A percentile compares a stretch with the other conserved stretches of the same genome.
phyloP scores from a whole-genome alignment of 352 stramenopile genomes.

The Pythium aquatile region DNA sequence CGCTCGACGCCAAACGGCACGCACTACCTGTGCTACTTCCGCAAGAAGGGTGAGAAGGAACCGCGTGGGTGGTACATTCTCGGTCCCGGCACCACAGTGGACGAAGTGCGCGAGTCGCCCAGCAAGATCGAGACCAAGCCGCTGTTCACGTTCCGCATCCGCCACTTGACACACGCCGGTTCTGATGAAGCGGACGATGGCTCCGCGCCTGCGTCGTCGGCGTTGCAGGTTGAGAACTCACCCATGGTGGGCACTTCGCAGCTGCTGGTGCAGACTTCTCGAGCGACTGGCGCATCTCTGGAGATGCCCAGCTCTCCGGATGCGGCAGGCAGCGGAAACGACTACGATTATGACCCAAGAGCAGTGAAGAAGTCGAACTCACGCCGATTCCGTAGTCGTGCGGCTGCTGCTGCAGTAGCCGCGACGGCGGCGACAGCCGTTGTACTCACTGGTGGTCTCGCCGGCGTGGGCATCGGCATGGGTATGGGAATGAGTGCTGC shows the following conservation, averaged over 20 bases:
- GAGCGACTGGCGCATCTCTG: conserved; percentile 13
- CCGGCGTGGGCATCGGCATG: conserved; percentile 76
- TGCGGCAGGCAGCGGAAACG: conserved; percentile 14
- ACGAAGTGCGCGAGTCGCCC: conserved; percentile 80
- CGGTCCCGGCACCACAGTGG: conserved; percentile 73
- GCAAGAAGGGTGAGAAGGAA: conserved; percentile 84
- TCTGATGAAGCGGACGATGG: conserved; percentile 52
- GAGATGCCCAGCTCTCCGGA: conserved; percentile 33
- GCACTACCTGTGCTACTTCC: conserved; percentile 82
- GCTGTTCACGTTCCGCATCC: conserved; percentile 82
- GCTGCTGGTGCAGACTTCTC: conserved; percentile 24
- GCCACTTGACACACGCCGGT: conserved; percentile 52
- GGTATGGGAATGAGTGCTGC: conserved; percentile 80
- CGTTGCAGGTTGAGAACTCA: conserved; percentile 28
- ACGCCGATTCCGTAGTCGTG: conserved; percentile 61
- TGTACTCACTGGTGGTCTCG: conserved; percentile 72
- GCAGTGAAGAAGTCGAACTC: conserved; percentile 49
- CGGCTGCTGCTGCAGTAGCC: conserved; percentile 60
- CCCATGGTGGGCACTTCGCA: conserved; percentile 29
- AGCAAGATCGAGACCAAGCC: conserved; percentile 89
- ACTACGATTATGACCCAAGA: conserved; percentile 51
- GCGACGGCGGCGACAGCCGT: conserved; percentile 77
- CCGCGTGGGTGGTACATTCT: conserved; percentile 80
- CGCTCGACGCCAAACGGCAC: conserved; percentile 74
- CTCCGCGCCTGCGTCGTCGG: background rate